Conservation (phyloP, 257 asterid species). For the Cinchona pubescens region DNA sequence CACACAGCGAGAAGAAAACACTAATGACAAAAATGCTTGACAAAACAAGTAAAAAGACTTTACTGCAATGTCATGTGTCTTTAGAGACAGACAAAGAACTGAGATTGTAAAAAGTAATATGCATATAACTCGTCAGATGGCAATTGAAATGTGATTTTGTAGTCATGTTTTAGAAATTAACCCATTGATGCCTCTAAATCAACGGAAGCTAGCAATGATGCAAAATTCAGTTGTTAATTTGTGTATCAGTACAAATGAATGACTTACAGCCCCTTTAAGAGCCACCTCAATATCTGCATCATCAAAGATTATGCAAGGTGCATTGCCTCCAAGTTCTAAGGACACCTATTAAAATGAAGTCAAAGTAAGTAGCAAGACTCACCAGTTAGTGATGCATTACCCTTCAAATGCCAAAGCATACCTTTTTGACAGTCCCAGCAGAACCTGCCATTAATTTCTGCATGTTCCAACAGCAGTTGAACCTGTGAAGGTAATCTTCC, state of each 20-base stretch:
- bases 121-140: not conserved
- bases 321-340: constrained; percentile 98
- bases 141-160: not conserved
- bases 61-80: not conserved
- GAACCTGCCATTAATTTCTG: constrained; percentile 94
- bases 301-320: constrained; percentile 94
- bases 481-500: constrained; percentile 94
- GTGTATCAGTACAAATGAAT: constrained; percentile 12
- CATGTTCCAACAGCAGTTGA: constrained; percentile 96
- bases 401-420: constrained; percentile 19
- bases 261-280: constrained; percentile 82
- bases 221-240: not conserved
- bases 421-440: constrained; percentile 93
- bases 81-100: not conserved
- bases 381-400: not conserved
- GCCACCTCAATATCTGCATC: constrained; percentile 98
- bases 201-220: not conserved
- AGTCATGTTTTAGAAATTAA: not conserved
- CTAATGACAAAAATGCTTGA: not conserved
- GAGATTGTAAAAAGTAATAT: not conserved
- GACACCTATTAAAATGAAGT: constrained; percentile 57
- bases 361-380: constrained; percentile 15
- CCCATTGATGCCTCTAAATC: not conserved
- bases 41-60: not conserved
- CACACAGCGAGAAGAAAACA: not conserved